Evolutionary conservation across 1,284 basidiomycete genomes (phyloP).

Genomic region (Ganoderma boninense): DNA sequence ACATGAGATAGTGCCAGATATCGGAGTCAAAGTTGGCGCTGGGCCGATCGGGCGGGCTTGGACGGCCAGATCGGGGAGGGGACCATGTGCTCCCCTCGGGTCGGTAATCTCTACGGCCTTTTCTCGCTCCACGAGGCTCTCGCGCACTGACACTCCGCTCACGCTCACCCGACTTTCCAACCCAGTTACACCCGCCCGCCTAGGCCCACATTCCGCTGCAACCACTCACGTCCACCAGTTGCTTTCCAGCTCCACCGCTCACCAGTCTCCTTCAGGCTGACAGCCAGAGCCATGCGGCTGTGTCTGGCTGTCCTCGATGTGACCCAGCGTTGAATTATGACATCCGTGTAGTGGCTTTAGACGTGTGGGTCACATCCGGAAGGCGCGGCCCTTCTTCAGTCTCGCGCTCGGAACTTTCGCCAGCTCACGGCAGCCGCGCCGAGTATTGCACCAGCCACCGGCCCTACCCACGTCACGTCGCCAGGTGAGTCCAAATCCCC

Average conservation of each 20-base stretch:
- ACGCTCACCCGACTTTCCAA: not conserved
- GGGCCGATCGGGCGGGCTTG: slow-evolving; percentile 23
- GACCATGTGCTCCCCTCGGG: slow-evolving; percentile 26
- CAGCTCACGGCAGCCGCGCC: not conserved
- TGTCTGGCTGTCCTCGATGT: slow-evolving; percentile 24
- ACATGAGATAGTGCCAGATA: not conserved
- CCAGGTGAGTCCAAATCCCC: not conserved
- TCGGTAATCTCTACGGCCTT: slow-evolving; percentile 13
- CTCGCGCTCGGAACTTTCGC: not conserved
- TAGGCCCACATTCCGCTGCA: not conserved
- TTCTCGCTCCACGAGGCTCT: slow-evolving; percentile 23
- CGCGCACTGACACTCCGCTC: slow-evolving; percentile 1
- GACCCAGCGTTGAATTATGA: slow-evolving; percentile 19
- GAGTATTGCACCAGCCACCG: not conserved
- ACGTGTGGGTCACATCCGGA: not conserved
- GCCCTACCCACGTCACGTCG: not conserved
- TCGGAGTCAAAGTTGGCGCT: slow-evolving; percentile 11
- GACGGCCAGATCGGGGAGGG: slow-evolving; percentile 20
- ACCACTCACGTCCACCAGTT: not conserved
- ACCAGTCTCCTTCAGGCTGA: slow-evolving; percentile 13
- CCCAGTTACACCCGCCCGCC: not conserved
- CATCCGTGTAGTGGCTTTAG: slow-evolving; percentile 6
- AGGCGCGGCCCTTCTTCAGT: not conserved
- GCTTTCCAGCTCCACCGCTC: slow-evolving; percentile 6
- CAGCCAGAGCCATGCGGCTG: slow-evolving; percentile 17